Conservation (phyloP, 2,329 filamentous ascomycete species). For the Diaporthe nobilis region DNA sequence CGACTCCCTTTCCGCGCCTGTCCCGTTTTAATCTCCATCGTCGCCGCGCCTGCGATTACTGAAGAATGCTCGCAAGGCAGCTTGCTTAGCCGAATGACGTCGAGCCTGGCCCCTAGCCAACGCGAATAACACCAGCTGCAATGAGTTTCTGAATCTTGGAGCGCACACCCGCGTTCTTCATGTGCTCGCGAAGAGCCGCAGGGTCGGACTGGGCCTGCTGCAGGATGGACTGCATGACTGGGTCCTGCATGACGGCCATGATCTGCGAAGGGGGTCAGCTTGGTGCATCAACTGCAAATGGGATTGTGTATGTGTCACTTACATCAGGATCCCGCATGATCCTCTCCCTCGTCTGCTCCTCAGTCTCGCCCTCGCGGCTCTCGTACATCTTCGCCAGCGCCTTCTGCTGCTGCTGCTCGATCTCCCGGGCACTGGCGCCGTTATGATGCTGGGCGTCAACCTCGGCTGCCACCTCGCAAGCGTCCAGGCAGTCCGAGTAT, state of each 20-base stretch:
- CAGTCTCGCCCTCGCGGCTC: conserved; percentile 92
- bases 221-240: conserved; percentile 97
- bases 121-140: conserved; percentile 90
- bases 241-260: conserved; percentile 91
- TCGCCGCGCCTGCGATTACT: neutral
- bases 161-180: conserved; percentile 89
- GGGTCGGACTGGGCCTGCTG: conserved; percentile 97
- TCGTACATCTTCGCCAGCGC: conserved; percentile 91
- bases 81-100: neutral
- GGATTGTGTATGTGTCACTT: conserved; percentile 53
- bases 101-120: conserved; percentile 62
- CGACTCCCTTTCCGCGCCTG: neutral
- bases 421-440: conserved; percentile 89
- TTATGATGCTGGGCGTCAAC: conserved; percentile 79
- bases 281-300: neutral
- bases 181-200: conserved; percentile 93
- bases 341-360: conserved; percentile 94
- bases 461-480: conserved; percentile 83
- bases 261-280: conserved; percentile 65
- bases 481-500: conserved; percentile 94
- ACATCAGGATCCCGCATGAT: conserved; percentile 93
- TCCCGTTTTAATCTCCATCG: too few relatives aligned
- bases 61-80: neutral
- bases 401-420: conserved; percentile 95
- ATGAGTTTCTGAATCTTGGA: conserved; percentile 96